These are phyloP conservation scores for Tolypocladium nubicola DNA, from an alignment of 2,329 filamentous ascomycete species.

Conservation along the genomic window DNA sequence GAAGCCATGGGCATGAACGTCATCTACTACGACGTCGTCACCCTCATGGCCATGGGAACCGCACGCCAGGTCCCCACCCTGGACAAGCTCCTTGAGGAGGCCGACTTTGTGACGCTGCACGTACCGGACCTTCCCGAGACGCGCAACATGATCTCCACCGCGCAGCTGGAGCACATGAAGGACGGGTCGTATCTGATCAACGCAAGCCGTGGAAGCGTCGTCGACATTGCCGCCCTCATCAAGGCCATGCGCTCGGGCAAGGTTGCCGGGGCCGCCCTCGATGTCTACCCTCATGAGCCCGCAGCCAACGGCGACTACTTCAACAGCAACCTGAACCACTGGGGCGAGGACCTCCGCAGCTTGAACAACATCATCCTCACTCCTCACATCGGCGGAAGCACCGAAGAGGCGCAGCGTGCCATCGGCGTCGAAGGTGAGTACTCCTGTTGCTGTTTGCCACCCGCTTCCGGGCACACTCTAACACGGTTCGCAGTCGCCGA, in stretches of 20 bases:
- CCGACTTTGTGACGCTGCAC: conserved; percentile 91
- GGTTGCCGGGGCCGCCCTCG: conserved; percentile 86
- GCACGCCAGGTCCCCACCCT: conserved; percentile 73
- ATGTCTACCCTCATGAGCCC: conserved; percentile 92
- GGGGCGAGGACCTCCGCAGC: conserved; percentile 73
- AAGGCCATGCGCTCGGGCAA: conserved; percentile 78
- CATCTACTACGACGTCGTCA: conserved; percentile 92
- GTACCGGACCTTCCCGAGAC: conserved; percentile 92
- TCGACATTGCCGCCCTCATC: conserved; percentile 87
- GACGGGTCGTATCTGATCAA: conserved; percentile 90
- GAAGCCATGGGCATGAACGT: conserved; percentile 98
- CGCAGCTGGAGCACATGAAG: conserved; percentile 83
- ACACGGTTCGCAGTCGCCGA: conserved; percentile 51
- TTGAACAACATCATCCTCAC: conserved; percentile 92
- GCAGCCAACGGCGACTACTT: conserved; percentile 94
- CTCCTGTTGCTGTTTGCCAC: neutral
- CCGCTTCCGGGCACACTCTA: neutral
- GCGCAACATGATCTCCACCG: conserved; percentile 75
- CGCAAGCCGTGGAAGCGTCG: conserved; percentile 84
- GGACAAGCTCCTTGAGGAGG: conserved; percentile 61
- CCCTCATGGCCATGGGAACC: conserved; percentile 88
- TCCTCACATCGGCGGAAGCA: conserved; percentile 94
- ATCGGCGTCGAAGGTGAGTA: conserved; percentile 73
- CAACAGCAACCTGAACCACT: conserved; percentile 69
- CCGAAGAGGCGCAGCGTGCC: conserved; percentile 91